A percentile compares a stretch with the other conserved stretches of the same genome.
Evolutionary conservation across 306 rosid species (phyloP).

Genomic region (Dalbergia cultrata): DNA sequence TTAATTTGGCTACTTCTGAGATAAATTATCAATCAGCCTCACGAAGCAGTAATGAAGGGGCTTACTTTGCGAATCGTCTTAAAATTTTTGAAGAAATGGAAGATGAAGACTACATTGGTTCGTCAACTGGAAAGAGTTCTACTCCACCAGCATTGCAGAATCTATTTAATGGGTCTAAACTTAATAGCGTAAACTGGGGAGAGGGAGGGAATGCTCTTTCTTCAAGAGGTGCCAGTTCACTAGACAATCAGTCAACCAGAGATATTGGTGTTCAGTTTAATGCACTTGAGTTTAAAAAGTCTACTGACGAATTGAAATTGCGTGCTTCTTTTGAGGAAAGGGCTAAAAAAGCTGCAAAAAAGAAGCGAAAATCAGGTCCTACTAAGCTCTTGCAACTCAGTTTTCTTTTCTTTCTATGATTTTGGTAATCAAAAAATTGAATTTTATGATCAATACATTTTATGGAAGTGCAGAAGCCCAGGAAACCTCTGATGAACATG

Average conservation of each 20-base stretch:
- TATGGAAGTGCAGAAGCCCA: constrained; percentile 65
- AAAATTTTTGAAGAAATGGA: constrained; percentile 81
- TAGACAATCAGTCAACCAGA: constrained; percentile 59
- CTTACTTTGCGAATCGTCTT: constrained; percentile 56
- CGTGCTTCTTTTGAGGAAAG: constrained; percentile 61
- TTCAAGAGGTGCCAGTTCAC: constrained; percentile 52
- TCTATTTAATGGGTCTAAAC: constrained; percentile 83
- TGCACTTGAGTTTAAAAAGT: constrained; percentile 71
- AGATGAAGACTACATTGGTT: constrained; percentile 73
- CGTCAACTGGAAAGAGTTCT: constrained; percentile 55
- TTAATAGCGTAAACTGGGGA: constrained; percentile 65
- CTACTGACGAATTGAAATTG: constrained; percentile 70
- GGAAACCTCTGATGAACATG: constrained; percentile 67
- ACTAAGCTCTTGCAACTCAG: constrained; percentile 49
- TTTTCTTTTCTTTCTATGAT: constrained; percentile 31
- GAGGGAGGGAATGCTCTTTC: constrained; percentile 65
- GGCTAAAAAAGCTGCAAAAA: constrained; percentile 59
- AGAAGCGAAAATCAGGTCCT: constrained; percentile 76
- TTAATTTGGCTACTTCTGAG: constrained; percentile 75
- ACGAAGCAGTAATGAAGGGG: constrained; percentile 53
- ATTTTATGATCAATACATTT: constrained; percentile 34
- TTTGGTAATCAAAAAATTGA: constrained; percentile 6
- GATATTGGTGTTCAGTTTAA: constrained; percentile 79
- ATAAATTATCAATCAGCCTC: constrained; percentile 70
- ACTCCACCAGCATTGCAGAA: constrained; percentile 71